Conservation (phyloP, 78 protist species). For the slime mould (Dictyostelium discoideum) region dicty_2.7 NC_007089.4:5241501-5242000, state of each 20-base stretch:
- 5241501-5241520: not conserved
- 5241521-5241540: not conserved
- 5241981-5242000: not conserved
- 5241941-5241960: slow-evolving; percentile 24
- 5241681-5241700: slow-evolving; percentile 44
- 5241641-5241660: slow-evolving; percentile 46
- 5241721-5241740: slow-evolving; percentile 66
- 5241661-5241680: not conserved
- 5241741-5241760: slow-evolving; percentile 74
- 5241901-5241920: slow-evolving; percentile 82
- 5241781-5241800: not conserved
- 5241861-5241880: slow-evolving; percentile 51
- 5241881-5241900: slow-evolving; percentile 76
- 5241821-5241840: not conserved
- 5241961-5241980: not conserved
- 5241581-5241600: not conserved
- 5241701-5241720: slow-evolving; percentile 57
- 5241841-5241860: slow-evolving; percentile 68
- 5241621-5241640: not conserved
- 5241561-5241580: not conserved
- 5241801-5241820: not conserved
- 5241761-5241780: slow-evolving; percentile 53
- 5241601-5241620: not conserved
- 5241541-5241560: not conserved
- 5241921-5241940: slow-evolving; percentile 35